phyloP scores from a whole-genome alignment of 805 yeast genomes.

The Nakazawaea ernobii region DNA sequence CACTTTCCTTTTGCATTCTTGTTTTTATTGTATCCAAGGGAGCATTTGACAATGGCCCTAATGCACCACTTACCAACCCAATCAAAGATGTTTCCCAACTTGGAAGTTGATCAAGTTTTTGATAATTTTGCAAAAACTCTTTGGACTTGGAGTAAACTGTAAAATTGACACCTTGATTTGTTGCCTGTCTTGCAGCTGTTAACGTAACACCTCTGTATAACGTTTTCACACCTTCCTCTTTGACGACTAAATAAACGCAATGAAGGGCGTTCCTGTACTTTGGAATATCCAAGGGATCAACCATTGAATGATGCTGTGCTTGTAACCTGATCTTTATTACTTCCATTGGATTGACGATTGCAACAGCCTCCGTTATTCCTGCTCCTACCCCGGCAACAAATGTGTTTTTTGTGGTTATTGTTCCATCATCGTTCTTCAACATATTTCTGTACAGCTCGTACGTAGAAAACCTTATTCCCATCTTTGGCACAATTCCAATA shows the following conservation, averaged over 20 bases:
- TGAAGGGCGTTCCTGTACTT: slow-evolving; percentile 92
- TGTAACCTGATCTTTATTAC: slow-evolving; percentile 94
- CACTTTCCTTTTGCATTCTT: slow-evolving; percentile 87
- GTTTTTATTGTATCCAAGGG: slow-evolving; percentile 97
- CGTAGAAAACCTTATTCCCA: slow-evolving; percentile 95
- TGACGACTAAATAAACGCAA: slow-evolving; percentile 74
- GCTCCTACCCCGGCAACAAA: slow-evolving; percentile 96
- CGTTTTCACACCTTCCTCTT: slow-evolving; percentile 87
- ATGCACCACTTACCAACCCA: slow-evolving; percentile 92
- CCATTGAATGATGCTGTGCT: slow-evolving; percentile 88
- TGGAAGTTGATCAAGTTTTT: slow-evolving; percentile 58
- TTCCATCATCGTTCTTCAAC: slow-evolving; percentile 55
- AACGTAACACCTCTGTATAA: slow-evolving; percentile 91
- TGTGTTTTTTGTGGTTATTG: slow-evolving; percentile 65
- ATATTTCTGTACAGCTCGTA: slow-evolving; percentile 81
- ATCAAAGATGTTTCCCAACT: slow-evolving; percentile 91
- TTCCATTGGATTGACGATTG: slow-evolving; percentile 95
- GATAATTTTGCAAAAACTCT: slow-evolving; percentile 59
- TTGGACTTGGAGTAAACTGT: slow-evolving; percentile 88
- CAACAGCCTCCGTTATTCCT: slow-evolving; percentile 92
- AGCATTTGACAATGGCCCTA: slow-evolving; percentile 96
- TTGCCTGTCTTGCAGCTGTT: slow-evolving; percentile 97
- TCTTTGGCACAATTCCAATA: slow-evolving; percentile 95
- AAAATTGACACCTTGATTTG: slow-evolving; percentile 97
- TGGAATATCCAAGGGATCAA: slow-evolving; percentile 74